Evolutionary conservation across 768 basidiomycete species (phyloP).

Genomic region (Podaxis sp.): DNA sequence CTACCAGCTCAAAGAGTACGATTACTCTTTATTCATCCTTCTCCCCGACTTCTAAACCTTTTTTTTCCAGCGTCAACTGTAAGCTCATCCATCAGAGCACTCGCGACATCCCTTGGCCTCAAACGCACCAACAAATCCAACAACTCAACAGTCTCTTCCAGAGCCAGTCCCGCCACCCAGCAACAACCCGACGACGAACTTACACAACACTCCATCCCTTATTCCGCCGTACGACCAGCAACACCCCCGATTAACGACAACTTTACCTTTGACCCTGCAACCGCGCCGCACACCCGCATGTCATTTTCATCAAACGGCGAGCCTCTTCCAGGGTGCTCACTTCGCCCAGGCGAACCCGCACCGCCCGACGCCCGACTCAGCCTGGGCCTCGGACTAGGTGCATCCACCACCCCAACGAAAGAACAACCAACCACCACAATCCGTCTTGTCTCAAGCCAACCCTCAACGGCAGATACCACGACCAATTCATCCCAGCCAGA

Average conservation of each 20-base stretch:
- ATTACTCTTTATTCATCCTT: constrained; percentile 14
- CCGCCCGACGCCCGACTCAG: constrained; percentile 59
- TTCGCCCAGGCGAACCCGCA: constrained; percentile 57
- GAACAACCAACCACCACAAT: constrained; percentile 48
- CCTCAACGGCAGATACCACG: constrained; percentile 15
- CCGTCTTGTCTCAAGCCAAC: constrained; percentile 37
- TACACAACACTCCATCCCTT: constrained; percentile 35
- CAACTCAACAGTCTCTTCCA: constrained; percentile 20
- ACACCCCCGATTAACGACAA: constrained; percentile 42
- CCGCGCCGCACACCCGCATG: constrained; percentile 18
- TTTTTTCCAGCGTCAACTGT: constrained; percentile 51
- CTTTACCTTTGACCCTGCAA: constrained; percentile 37
- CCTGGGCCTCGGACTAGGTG: constrained; percentile 38
- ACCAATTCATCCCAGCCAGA: constrained; percentile 19
- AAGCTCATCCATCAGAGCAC: constrained; percentile 66
- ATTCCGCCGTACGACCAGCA: constrained; percentile 34
- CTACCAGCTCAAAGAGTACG: constrained; percentile 55
- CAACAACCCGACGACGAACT: constrained; percentile 34
- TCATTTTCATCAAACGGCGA: constrained; percentile 27
- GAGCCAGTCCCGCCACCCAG: constrained; percentile 8
- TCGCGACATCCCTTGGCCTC: constrained; percentile 73
- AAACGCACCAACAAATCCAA: constrained; percentile 38
- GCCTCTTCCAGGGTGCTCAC: constrained; percentile 57
- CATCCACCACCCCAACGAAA: constrained; percentile 35
- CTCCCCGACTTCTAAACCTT: not conserved